Conservation (phyloP, 108 stramenopile genomes). For the Cylindrotheca closterium region DNA sequence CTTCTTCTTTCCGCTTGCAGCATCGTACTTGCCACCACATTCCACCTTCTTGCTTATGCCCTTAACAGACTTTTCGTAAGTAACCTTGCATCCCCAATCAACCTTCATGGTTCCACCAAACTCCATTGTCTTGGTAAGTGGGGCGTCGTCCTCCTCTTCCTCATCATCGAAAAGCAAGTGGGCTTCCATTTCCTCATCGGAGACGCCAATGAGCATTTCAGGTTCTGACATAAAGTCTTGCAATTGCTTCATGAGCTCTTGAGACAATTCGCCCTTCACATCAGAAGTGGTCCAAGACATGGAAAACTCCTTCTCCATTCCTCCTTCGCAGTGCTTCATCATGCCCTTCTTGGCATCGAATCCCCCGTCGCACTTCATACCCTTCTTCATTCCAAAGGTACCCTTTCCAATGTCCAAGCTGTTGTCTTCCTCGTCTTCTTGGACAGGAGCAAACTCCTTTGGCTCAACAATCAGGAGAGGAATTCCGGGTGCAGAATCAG, state of each 20-base stretch:
- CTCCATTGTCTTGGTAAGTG: conserved; percentile 6
- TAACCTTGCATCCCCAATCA: conserved; percentile 11
- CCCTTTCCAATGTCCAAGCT: not conserved
- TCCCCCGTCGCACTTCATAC: not conserved
- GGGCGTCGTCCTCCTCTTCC: not conserved
- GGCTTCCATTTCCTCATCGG: not conserved
- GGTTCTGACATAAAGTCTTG: not conserved
- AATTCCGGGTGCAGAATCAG: too few species aligned
- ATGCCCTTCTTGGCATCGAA: not conserved
- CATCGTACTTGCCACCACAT: conserved; percentile 3
- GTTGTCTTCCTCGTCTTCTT: not conserved
- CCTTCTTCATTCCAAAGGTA: not conserved
- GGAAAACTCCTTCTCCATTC: conserved; percentile 5
- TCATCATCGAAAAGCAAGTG: conserved; percentile 1
- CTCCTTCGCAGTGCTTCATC: conserved; percentile 4
- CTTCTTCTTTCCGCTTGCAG: not conserved
- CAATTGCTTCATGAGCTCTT: not conserved
- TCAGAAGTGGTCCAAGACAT: not conserved
- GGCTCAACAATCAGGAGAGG: too few species aligned
- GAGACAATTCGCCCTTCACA: not conserved
- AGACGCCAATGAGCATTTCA: not conserved
- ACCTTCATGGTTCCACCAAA: conserved; percentile 16
- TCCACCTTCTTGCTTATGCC: conserved; percentile 9
- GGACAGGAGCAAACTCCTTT: not conserved
- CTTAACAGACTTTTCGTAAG: not conserved